Evolutionary conservation across 1,139 yeast genomes (phyloP), one percentile per base, ranked within the genome.

Genomic region (Taphrina deformans): DNA sequence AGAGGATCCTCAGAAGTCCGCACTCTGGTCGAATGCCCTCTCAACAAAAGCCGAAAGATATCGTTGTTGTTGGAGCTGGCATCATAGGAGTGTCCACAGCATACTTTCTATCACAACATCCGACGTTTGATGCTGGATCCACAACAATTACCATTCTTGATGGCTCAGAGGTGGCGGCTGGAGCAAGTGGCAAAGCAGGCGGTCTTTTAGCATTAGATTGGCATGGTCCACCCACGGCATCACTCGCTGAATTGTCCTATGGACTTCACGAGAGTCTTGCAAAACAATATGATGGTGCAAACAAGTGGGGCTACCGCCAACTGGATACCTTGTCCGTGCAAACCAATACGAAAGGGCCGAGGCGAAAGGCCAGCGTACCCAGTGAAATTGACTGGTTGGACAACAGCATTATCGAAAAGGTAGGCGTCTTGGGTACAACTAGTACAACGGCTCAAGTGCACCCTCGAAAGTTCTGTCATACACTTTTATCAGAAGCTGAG

Each of bases 141-240:
- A 85, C 88, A 73, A 91, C 89, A 72, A 88, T 93, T 69, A 89
- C 97, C 18, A 83, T 93, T n/a, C 76, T 93, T 24, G 99, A 93
- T 75, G 87, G 95, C 65, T 88, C 89, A 70, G 81, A 96, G 72
- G 96, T 70, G 10, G 99, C 98, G 0, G 96, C 97, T 59, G 99
- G 97, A 46, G 99, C 99, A 18, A 85, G 92, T 46, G 99, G 99
- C 65, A 93, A 93, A 72, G 99, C 99, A 2, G 99, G 99, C 46
- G 99, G 99, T 12, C 50, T 65, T 3, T 40, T 65, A 31, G 65
- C 67, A 12, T 52, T 65, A 21, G 66, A 65, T 23, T 61, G 67
- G 69, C 69, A 67, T 27, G 69, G 98, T 96, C 98, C 98, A 0
- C 93, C 93, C 75, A 99, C 99, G 0, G 92, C 88, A 72, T 96